Conservation (phyloP, 768 basidiomycete species). For the Pisolithus sp. region DNA sequence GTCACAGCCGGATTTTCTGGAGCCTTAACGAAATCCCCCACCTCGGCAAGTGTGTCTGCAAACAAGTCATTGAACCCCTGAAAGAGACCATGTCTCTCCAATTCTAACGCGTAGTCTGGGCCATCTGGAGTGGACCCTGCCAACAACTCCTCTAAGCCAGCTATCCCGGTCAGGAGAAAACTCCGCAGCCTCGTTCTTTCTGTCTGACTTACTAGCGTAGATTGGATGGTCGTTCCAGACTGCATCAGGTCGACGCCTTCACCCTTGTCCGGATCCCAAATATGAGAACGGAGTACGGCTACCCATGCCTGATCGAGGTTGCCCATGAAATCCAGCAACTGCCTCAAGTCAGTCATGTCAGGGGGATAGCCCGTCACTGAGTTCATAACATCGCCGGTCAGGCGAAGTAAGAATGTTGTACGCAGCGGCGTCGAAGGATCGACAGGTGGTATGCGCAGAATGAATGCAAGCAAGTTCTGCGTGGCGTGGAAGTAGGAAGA, state of each 20-base stretch:
- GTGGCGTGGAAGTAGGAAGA: slow-evolving; percentile 52
- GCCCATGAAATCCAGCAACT: slow-evolving; percentile 60
- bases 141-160: slow-evolving; percentile 67
- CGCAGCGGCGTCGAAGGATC: slow-evolving; percentile 65
- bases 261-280: slow-evolving; percentile 54
- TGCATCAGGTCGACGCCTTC: slow-evolving; percentile 31
- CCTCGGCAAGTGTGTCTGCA: slow-evolving; percentile 48
- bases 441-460: slow-evolving; percentile 70
- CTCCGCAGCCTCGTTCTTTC: slow-evolving; percentile 67
- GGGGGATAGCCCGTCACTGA: slow-evolving; percentile 58
- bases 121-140: slow-evolving; percentile 22
- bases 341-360: slow-evolving; percentile 36
- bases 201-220: slow-evolving; percentile 57
- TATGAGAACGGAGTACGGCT: slow-evolving; percentile 53
- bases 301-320: slow-evolving; percentile 74
- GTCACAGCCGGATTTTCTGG: slow-evolving; percentile 16
- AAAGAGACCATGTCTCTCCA: slow-evolving; percentile 50
- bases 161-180: slow-evolving; percentile 53
- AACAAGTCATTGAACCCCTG: slow-evolving; percentile 63
- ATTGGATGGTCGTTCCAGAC: slow-evolving; percentile 22
- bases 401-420: slow-evolving; percentile 58
- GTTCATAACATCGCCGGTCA: slow-evolving; percentile 61
- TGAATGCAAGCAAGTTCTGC: slow-evolving; percentile 50
- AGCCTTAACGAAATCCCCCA: slow-evolving; percentile 41
- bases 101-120: slow-evolving; percentile 28